Conservation (phyloP, 345 rosid species). For the Populus davidiana region DNA sequence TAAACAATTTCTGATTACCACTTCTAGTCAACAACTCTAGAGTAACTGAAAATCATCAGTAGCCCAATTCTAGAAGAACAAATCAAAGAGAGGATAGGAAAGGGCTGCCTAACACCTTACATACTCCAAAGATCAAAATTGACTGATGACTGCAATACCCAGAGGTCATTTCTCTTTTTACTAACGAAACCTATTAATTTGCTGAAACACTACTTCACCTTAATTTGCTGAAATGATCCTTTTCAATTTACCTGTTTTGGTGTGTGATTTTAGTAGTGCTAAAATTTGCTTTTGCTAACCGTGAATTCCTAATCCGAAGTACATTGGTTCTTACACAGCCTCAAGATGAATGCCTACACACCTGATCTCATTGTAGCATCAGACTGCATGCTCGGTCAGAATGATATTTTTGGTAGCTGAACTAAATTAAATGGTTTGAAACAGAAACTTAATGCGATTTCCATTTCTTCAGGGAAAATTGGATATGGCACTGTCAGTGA, state of each 20-base stretch:
- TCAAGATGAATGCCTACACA: constrained; percentile 54
- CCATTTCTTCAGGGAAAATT: constrained; percentile 77
- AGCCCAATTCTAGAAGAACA: too few species aligned
- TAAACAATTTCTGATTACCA: too few species aligned
- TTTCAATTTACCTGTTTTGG: background rate
- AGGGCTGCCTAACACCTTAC: too few species aligned
- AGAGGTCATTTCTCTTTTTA: too few species aligned
- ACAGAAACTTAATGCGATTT: constrained; percentile 15
- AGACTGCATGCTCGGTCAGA: constrained; percentile 99
- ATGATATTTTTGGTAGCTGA: constrained; percentile 19
- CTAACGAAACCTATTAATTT: too few species aligned
- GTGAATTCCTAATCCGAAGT: constrained; percentile 96
- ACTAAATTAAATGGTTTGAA: constrained; percentile 7
- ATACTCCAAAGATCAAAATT: too few species aligned
- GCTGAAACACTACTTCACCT: too few species aligned
- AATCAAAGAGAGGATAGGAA: too few species aligned
- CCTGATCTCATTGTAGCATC: constrained; percentile 99
- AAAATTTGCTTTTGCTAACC: constrained; percentile 38
- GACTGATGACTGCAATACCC: too few species aligned
- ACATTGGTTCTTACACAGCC: constrained; percentile 27
- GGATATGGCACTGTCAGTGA: constrained; percentile 99
- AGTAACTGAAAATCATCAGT: too few species aligned
- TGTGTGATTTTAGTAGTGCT: background rate
- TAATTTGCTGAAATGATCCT: background rate
- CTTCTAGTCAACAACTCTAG: too few species aligned